A percentile compares a stretch with the other conserved stretches of the same genome.
Evolutionary conservation across 106 monocot species (phyloP).

Genomic region (Phalaenopsis equestris): DNA sequence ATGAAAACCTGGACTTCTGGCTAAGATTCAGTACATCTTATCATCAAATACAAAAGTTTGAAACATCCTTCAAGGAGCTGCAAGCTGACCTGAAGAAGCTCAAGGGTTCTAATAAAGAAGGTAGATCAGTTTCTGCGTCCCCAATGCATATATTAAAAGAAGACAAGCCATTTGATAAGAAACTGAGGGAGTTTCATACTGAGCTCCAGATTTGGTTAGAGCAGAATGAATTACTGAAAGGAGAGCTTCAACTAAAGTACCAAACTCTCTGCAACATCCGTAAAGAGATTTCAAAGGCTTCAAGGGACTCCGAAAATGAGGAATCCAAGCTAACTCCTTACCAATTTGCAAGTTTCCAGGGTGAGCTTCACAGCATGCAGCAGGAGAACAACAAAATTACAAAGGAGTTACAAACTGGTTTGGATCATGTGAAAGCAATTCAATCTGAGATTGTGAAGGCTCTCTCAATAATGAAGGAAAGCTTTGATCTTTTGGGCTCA

Average conservation of each 20-base stretch:
- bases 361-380: slow-evolving; percentile 40
- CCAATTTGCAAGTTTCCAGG: slow-evolving; percentile 34
- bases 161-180: slow-evolving; percentile 35
- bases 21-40: slow-evolving; percentile 80
- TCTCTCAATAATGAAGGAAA: slow-evolving; percentile 40
- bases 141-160: slow-evolving; percentile 8
- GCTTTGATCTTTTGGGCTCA: slow-evolving; percentile 10
- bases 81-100: slow-evolving; percentile 34
- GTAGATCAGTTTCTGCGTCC: neutral
- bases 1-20: slow-evolving; percentile 94
- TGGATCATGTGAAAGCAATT: slow-evolving; percentile 56
- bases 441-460: slow-evolving; percentile 46
- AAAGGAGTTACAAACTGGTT: slow-evolving; percentile 59
- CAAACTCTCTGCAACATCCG: slow-evolving; percentile 49
- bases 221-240: slow-evolving; percentile 56
- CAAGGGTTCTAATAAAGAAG: slow-evolving; percentile 17
- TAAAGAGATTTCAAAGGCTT: slow-evolving; percentile 54
- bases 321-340: slow-evolving; percentile 42
- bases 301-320: slow-evolving; percentile 12
- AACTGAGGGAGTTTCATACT: slow-evolving; percentile 54
- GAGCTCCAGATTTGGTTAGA: slow-evolving; percentile 81
- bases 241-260: slow-evolving; percentile 51
- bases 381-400: slow-evolving; percentile 76
- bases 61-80: slow-evolving; percentile 29
- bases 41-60: slow-evolving; percentile 68